Evolutionary conservation across 179 eudicot genomes (phyloP).

Genomic region (Silene vulgaris): DNA sequence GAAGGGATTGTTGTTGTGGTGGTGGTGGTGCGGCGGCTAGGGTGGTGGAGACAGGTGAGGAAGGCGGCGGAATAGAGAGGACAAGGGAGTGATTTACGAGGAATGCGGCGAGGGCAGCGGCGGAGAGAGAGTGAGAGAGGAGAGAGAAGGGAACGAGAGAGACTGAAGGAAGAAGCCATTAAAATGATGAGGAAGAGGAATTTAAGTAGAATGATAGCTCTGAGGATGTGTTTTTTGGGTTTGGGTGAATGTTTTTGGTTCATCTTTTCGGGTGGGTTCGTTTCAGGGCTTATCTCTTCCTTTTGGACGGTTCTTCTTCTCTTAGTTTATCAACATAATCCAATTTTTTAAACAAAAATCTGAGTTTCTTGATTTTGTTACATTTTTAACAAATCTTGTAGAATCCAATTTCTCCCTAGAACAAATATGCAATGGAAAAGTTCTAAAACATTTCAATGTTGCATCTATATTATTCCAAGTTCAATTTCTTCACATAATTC

Average conservation of each 20-base stretch:
- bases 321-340: no score
- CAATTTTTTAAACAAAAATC: no score
- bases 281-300: no score
- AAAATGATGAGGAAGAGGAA: background rate
- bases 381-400: no score
- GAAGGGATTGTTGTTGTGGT: slow-evolving; percentile 11
- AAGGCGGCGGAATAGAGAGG: slow-evolving; percentile 70
- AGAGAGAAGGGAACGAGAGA: slow-evolving; percentile 10
- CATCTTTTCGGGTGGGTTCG: no score
- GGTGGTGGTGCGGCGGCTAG: slow-evolving; percentile 5
- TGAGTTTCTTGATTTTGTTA: no score
- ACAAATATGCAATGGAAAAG: no score
- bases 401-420: no score
- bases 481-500: no score
- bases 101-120: background rate
- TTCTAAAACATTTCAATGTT: no score
- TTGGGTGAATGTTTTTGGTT: background rate
- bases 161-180: slow-evolving; percentile 23
- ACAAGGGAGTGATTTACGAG: slow-evolving; percentile 43
- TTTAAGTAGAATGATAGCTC: background rate
- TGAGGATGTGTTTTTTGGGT: background rate
- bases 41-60: slow-evolving; percentile 42
- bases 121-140: slow-evolving; percentile 12
- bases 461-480: no score
- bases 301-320: no score